Evolutionary conservation across 345 rosid genomes (phyloP).

Genomic region (Salix purpurea): DNA sequence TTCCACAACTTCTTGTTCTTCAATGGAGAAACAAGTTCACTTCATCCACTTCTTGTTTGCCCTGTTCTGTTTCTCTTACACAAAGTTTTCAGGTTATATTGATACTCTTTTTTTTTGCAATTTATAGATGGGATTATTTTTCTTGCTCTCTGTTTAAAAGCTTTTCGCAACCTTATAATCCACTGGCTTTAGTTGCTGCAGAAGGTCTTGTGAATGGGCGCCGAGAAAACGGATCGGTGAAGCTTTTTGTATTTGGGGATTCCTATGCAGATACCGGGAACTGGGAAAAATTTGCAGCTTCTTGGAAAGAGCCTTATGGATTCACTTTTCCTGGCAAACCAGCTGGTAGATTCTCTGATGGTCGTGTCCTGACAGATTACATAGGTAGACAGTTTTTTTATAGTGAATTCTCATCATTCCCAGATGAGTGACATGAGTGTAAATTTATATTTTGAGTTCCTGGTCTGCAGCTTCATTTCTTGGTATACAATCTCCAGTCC

Average conservation of each 20-base stretch:
- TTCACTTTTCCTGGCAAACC: constrained; percentile 61
- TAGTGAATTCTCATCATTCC: background rate
- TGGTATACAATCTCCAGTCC: constrained; percentile 62
- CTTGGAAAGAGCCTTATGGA: constrained; percentile 64
- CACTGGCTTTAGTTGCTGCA: background rate
- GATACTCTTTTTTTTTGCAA: background rate
- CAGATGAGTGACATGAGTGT: background rate
- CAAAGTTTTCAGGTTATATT: background rate
- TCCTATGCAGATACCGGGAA: constrained; percentile 72
- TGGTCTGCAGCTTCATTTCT: constrained; percentile 49
- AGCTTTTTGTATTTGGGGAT: constrained; percentile 70
- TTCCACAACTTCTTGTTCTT: background rate
- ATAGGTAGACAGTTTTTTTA: constrained; percentile 25
- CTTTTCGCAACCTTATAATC: background rate
- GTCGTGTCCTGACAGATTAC: constrained; percentile 52
- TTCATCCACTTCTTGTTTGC: background rate
- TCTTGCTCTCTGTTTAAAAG: background rate
- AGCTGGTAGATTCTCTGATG: constrained; percentile 58
- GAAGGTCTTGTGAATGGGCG: background rate
- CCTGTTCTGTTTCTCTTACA: background rate
- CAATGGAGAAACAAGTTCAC: constrained; percentile 2
- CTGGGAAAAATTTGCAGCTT: constrained; percentile 21
- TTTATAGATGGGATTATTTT: background rate
- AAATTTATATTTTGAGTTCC: background rate
- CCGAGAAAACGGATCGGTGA: background rate